phyloP scores from a whole-genome alignment of 768 basidiomycete species.

The Lactifluus subvellereus region DNA sequence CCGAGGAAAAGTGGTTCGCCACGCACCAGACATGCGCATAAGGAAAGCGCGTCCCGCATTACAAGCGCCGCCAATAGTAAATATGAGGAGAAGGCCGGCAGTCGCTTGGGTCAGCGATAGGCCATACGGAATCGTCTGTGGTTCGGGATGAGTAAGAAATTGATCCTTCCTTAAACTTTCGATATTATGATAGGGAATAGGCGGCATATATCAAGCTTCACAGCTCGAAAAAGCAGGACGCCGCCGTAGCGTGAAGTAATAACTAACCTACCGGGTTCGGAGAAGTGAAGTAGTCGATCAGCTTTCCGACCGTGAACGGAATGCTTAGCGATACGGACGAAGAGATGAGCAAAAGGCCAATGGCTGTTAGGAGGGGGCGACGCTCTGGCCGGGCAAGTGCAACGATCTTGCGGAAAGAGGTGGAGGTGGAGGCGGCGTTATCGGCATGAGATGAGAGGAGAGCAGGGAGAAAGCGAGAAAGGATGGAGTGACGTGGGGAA shows the following conservation, averaged over 20 bases:
- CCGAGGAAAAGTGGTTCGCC: background rate
- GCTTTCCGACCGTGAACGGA: slow-evolving; percentile 86
- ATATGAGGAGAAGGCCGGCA: slow-evolving; percentile 60
- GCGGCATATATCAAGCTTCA: background rate
- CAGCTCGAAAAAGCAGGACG: background rate
- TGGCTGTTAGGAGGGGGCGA: slow-evolving; percentile 66
- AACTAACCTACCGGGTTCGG: slow-evolving; percentile 54
- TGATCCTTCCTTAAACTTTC: background rate
- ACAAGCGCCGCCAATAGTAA: slow-evolving; percentile 81
- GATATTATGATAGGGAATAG: background rate
- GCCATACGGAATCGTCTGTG: slow-evolving; percentile 58
- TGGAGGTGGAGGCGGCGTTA: slow-evolving; percentile 41
- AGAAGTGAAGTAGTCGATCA: slow-evolving; percentile 90
- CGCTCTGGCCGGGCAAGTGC: slow-evolving; percentile 78
- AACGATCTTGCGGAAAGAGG: slow-evolving; percentile 70
- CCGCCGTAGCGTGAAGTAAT: background rate
- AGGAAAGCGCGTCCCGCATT: slow-evolving; percentile 80
- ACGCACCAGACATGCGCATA: slow-evolving; percentile 77
- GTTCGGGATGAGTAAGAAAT: background rate
- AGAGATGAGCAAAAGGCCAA: slow-evolving; percentile 79
- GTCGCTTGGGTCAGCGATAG: slow-evolving; percentile 80
- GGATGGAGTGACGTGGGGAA: slow-evolving; percentile 4
- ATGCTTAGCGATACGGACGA: slow-evolving; percentile 89
- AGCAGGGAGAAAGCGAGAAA: slow-evolving; percentile 18
- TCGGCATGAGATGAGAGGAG: background rate